Evolutionary conservation across 192 early-diverging fungal genomes (phyloP), one percentile per base, ranked within the genome.

Genomic region (Backusella psychrophila): DNA sequence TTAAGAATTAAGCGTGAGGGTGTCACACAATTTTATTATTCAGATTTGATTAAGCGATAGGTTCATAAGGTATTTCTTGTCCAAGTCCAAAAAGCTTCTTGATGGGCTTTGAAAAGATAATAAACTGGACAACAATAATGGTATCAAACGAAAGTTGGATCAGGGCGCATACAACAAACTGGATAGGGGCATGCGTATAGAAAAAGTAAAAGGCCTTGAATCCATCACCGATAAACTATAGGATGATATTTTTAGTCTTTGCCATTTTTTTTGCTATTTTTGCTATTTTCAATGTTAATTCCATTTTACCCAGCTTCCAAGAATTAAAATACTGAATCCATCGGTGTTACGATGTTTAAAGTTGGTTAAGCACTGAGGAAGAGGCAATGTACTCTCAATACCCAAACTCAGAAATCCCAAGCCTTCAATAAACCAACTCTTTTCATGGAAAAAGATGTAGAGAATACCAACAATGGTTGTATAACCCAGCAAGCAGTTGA

Each of bases 131-230:
- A 17, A 90, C 85, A 23, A 90, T 86, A 26, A 87, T 36, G 29
- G 75, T 75, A 41, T 90, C 89, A 21, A 90, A 80, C 9, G 81
- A 78, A 17, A 90, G 81, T 68, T 90, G 89, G 56, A 90, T 80
- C 31, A 81, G 81, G 19, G 87, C 89, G 56, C 89, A 90, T 2
- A 87, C 77, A 71, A 85, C 74, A 35, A 90, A 90, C 65, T 90
- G 89, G 9, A 87, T 74, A 6, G 87, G 87, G 11, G 86, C 74
- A 12, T 76, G 63, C 1, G 84, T 87, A 70, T 73, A 78, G 19
- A 88, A 83, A 66, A 87, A 90, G 65, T 90, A 90, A 66, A 87
- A 87, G 1, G 85, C 80, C 72, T 90, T 90, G 74, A 88, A 88
- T 6, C 84, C 75, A 67, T 90, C 89, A 26, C 89, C 89, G 44